phyloP scores from a whole-genome alignment of 371 early-diverging fungal genomes.

The Mucor indicus region DNA sequence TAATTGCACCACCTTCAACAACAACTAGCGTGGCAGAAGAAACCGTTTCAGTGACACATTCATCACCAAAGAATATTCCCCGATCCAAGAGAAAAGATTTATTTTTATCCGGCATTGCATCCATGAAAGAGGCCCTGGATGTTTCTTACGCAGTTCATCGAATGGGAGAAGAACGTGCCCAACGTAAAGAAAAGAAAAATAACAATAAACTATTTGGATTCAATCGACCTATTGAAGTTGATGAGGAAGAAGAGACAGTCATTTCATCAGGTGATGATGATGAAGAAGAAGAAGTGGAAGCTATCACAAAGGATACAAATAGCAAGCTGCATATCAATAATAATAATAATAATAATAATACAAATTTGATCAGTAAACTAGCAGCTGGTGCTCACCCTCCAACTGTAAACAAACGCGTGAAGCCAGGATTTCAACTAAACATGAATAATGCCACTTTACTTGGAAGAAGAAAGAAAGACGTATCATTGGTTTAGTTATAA shows the following conservation, averaged over 20 bases:
- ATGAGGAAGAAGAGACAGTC: not conserved
- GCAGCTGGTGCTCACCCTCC: constrained; percentile 3
- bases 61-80: constrained; percentile 10
- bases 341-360: too few species aligned
- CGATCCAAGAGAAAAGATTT: constrained; percentile 17
- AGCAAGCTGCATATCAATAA: not conserved
- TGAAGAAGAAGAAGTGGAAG: not conserved
- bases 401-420: constrained; percentile 6
- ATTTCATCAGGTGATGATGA: not conserved
- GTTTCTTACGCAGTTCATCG: constrained; percentile 60
- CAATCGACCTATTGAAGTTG: constrained; percentile 1
- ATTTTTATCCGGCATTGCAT: constrained; percentile 45
- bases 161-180: constrained; percentile 53
- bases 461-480: constrained; percentile 25
- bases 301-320: not conserved
- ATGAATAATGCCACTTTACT: constrained; percentile 47
- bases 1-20: constrained; percentile 19
- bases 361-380: not conserved
- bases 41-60: constrained; percentile 18
- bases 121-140: constrained; percentile 60
- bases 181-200: constrained; percentile 16
- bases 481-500: too few species aligned
- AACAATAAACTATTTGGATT: constrained; percentile 6
- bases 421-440: constrained; percentile 41
- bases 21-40: constrained; percentile 22